phyloP scores from a whole-genome alignment of 148 eudicot genomes.

The Talinum fruticosum region DNA sequence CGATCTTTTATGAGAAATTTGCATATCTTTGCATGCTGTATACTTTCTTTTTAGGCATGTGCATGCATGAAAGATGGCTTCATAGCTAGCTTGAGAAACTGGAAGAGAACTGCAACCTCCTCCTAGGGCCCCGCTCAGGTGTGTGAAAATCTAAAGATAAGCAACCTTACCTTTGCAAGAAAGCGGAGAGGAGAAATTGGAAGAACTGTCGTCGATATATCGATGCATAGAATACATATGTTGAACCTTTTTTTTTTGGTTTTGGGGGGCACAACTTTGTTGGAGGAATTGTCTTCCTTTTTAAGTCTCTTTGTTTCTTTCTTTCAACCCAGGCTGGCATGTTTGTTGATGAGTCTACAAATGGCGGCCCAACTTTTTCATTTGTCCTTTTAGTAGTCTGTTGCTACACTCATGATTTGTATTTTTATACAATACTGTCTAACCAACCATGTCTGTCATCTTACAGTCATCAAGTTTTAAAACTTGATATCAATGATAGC shows the following conservation, averaged over 20 bases:
- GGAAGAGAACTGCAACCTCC: too few species aligned
- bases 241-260: neutral
- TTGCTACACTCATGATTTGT: neutral
- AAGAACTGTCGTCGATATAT: neutral
- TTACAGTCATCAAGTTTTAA: neutral
- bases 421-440: too few species aligned
- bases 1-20: neutral
- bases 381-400: neutral
- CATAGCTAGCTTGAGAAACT: too few species aligned
- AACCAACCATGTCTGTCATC: neutral
- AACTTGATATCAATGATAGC: neutral
- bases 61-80: neutral
- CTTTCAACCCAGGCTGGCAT: neutral
- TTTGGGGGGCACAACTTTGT: neutral
- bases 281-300: neutral
- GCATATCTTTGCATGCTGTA: neutral
- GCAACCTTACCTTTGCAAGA: too few species aligned
- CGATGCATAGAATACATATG: neutral
- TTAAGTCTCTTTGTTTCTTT: neutral
- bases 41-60: neutral
- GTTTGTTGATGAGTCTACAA: neutral
- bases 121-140: too few species aligned
- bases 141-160: too few species aligned
- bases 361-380: neutral
- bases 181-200: too few species aligned